Evolutionary conservation across 1,139 yeast genomes (phyloP).

Genomic region (Scheffersomyces quercinus): DNA sequence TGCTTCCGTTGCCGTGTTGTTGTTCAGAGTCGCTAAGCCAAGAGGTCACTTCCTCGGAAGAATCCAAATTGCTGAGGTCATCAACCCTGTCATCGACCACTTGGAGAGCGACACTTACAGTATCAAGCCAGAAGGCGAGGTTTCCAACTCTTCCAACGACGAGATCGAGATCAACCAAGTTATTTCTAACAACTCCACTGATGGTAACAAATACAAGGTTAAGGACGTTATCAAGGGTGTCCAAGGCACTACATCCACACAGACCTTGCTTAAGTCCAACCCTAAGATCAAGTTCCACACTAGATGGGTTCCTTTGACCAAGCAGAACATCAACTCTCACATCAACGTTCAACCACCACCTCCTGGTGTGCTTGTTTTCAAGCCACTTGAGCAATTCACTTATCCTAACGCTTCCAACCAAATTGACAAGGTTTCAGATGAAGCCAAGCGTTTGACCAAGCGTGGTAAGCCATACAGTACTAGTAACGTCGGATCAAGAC

Average conservation of each 20-base stretch:
- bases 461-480: conserved; percentile 54
- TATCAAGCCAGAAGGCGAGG: conserved; percentile 6
- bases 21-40: conserved; percentile 78
- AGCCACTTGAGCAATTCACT: conserved; percentile 78
- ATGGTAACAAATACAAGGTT: conserved; percentile 11
- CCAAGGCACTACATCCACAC: conserved; percentile 20
- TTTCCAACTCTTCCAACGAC: conserved; percentile 12
- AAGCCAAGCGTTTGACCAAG: conserved; percentile 60
- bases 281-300: conserved; percentile 53
- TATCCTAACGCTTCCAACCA: conserved; percentile 81
- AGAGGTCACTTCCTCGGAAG: conserved; percentile 82
- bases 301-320: conserved; percentile 78
- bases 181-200: conserved; percentile 13
- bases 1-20: conserved; percentile 74
- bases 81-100: conserved; percentile 50
- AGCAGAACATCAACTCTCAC: conserved; percentile 56
- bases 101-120: conserved; percentile 2
- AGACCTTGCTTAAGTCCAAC: conserved; percentile 23
- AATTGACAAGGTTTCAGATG: conserved; percentile 67
- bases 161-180: conserved; percentile 47
- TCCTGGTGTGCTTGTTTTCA: conserved; percentile 84
- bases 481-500: conserved; percentile 63
- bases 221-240: conserved; percentile 15
- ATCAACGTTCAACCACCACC: conserved; percentile 75
- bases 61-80: conserved; percentile 66